Conservation (phyloP, 192 early-diverging fungal species). For the Gonapodya prolifera region DNA sequence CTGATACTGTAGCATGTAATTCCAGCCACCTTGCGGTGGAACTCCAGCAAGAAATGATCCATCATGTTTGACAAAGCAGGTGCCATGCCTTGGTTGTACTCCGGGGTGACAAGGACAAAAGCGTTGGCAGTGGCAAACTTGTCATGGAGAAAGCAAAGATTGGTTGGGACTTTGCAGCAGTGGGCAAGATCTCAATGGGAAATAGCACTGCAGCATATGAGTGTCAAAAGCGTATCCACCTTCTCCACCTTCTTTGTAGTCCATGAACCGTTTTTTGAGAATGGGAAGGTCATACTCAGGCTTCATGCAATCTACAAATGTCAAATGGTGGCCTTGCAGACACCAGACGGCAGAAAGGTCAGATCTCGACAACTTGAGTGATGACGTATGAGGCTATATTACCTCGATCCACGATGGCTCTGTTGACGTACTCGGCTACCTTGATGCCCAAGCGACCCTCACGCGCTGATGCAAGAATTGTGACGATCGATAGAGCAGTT, state of each 20-base stretch:
- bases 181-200: not conserved
- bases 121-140: conserved; percentile 9
- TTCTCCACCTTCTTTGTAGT: not conserved
- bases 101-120: conserved; percentile 18
- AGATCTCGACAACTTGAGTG: too few species aligned
- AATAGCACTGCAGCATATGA: not conserved
- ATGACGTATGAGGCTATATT: too few species aligned
- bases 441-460: not conserved
- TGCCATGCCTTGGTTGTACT: conserved; percentile 21
- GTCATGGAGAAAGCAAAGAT: not conserved
- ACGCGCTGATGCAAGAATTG: not conserved
- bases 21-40: not conserved
- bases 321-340: not conserved
- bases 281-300: not conserved
- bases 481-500: not conserved
- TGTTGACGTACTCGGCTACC: not conserved
- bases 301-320: not conserved
- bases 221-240: not conserved
- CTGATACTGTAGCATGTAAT: not conserved
- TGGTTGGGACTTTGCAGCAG: conserved; percentile 7
- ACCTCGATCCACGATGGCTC: not conserved
- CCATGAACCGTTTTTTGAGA: not conserved
- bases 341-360: not conserved
- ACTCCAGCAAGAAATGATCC: conserved; percentile 18
- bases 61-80: conserved; percentile 21